Evolutionary conservation across 2,329 filamentous ascomycete species (phyloP), one percentile per base, ranked within the genome.

Genomic region (Hawksworthiomyces lignivorus): DNA sequence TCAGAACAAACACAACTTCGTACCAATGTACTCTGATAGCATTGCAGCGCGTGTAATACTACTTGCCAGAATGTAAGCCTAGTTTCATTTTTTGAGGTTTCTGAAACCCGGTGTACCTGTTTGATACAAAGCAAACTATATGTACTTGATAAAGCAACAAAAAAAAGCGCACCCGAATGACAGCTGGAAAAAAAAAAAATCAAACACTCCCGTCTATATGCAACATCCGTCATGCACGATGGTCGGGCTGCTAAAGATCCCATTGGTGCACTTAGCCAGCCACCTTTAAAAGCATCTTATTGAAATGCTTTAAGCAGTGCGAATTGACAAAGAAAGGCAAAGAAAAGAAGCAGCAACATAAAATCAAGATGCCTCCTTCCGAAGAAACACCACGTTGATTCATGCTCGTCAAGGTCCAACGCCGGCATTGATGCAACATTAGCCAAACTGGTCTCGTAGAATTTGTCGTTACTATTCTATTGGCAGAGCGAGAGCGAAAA

Each of bases 171-270:
- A 26, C 12, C 24, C 24, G 12, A 26, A 26, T 8, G 12, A 26
- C 24, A 26, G 8, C 24, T 14, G 20, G 22, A 36, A 30, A 43
- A n/a, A n/a, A 22, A 12, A n/a, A 36, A 31, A 15, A 36, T 8
- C 24, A 24, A 34, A 30, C 24, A 37, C 31, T 41, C 36, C 47
- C 20, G 35, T 49, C 40, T 46, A 44, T 48, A 46, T 49, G 45
- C 41, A 45, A 43, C 26, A 42, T 46, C 36, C 43, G 32, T 46
- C 36, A 43, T 43, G 39, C 36, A 27, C n/a, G n/a, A n/a, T 39
- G 30, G 35, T 12, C 19, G 18, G 15, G 5, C 32, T 41, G 39
- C n/a, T n/a, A n/a, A n/a, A n/a, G n/a, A n/a, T n/a, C n/a, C n/a
- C n/a, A n/a, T n/a, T n/a, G n/a, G n/a, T n/a, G n/a, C n/a, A n/a